Evolutionary conservation across 2,329 filamentous ascomycete genomes (phyloP), one percentile per base, ranked within the genome.

Genomic region (Fusarium sp.): DNA sequence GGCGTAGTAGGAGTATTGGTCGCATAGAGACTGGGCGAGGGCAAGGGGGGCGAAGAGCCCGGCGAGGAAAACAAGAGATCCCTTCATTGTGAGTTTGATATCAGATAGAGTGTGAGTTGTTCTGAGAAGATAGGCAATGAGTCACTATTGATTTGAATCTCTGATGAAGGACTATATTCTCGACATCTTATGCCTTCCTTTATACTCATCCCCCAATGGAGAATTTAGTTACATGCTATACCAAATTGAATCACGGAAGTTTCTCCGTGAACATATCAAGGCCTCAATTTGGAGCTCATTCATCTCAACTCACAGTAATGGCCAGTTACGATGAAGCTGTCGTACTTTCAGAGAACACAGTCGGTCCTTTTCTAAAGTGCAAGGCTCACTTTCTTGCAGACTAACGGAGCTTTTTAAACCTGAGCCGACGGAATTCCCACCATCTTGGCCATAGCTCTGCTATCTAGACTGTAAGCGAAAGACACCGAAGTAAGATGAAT

Each of bases 1-100:
- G 21, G 63, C 27, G 16, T 66, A 66, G 62, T 66, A 66, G 5
- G 61, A 31, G 62, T 66, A 66, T 18, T 60, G 63, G 51, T 66
- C 61, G 21, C 61, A 66, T 2, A 66, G 63, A 7, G 63, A 66
- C 61, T 66, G 63, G 3, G 63, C 61, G 2, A 66, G 16, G 7
- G 63, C 31, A 10, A 66, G 8, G 10, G 63, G 63, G 33, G 61
- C 63, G n/a, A 66, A 59, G 21, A 66, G 52, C 44, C 61, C 61
- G 11, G 63, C 44, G 33, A 66, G 51, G 38, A 63, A 65, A 25
- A 54, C 23, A 39, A 66, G 11, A 35, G 61, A 66, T 19, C 31
- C 12, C 61, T 66, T 66, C 61, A 66, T 66, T n/a, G 25, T 66
- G 44, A 29, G 1, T 8, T 19, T 49, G 25, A 5, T 46, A n/a